Base-by-base conservation (phyloP, 1,284 basidiomycete species). In the Microbotryum silenes-acaulis region DNA sequence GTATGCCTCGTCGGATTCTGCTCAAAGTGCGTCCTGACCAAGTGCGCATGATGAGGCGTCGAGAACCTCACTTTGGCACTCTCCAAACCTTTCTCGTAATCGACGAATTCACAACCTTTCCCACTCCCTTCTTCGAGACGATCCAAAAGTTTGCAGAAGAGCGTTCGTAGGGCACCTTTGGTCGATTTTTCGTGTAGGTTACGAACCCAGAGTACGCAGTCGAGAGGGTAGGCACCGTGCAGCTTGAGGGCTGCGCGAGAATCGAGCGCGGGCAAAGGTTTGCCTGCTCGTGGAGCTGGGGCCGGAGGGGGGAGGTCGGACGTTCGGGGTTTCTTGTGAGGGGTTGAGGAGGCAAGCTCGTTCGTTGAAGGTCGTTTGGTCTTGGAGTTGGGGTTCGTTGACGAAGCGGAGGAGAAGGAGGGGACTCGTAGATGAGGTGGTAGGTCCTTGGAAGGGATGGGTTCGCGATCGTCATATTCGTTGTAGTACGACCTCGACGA, bases 101-200 rank as follows among this genome's bases (percentile, higher is more conserved):
- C 67, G 27, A 66, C 64, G 46, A 61, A 68, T 29, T 68, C 67
- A 33, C 66, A 60, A 1, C 67, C 67, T 48, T 58, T 66, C 27
- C 64, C 62, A 56, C 67, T 68, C 6, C 64, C 67, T 44, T 68
- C 67, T 44, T 68, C 64, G 29, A 68, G 48, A 27, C 57, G 37
- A 14, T 68, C 64, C 47, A 68, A 48, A 58, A 68, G 33, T 18
- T 56, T 58, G 5, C 49, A 42, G 6, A 68, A 64, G 23, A 66
- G 23, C 6, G 37, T 29, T 44, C 63, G 66, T 37, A 68, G 46
- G 10, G 47, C 49, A 31, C 57, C 61, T 52, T 61, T 60, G 6
- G 50, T 59, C 29, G 62, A 62, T 51, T 62, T 62, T 50, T 66
- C 64, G 48, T 64, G 62, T 25, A 68, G 51, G 31, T 68, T 68